Conservation (phyloP, 225 moss, liverwort and hornwort genomes). For the Takakia lepidozioides region DNA sequence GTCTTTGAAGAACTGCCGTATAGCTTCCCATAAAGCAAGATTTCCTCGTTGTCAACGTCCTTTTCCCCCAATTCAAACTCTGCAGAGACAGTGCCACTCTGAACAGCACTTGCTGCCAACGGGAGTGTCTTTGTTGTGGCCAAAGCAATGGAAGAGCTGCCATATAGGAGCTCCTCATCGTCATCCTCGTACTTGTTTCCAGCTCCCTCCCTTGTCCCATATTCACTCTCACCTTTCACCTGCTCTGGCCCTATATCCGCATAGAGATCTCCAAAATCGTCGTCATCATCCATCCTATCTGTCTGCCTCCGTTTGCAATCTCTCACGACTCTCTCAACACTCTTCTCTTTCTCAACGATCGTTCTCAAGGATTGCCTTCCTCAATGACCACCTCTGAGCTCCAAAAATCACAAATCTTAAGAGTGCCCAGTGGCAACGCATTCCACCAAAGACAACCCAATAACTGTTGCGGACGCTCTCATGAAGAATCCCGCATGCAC, state of each 20-base stretch:
- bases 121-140: constrained; percentile 16
- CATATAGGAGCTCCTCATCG: constrained; percentile 82
- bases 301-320: constrained; percentile 2
- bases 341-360: too few species aligned
- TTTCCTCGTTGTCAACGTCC: constrained; percentile 92
- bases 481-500: too few species aligned
- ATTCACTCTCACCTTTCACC: constrained; percentile 30
- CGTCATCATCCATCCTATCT: constrained; percentile 80
- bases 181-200: constrained; percentile 27
- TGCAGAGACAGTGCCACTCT: constrained; percentile 14
- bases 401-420: too few species aligned
- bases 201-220: constrained; percentile 33
- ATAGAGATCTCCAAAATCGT: constrained; percentile 98
- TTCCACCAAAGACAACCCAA: too few species aligned
- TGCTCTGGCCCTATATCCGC: constrained; percentile 58
- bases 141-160: constrained; percentile 6
- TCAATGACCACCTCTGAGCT: too few species aligned
- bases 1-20: constrained; percentile 49
- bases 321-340: too few species aligned
- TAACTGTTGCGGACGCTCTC: too few species aligned
- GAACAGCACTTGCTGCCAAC: constrained; percentile 4
- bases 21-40: constrained; percentile 86
- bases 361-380: too few species aligned
- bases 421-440: too few species aligned
- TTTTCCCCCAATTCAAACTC: constrained; percentile 52